Conservation (phyloP, 2,329 filamentous ascomycete species). For the Chaetothyriales sp. region DNA sequence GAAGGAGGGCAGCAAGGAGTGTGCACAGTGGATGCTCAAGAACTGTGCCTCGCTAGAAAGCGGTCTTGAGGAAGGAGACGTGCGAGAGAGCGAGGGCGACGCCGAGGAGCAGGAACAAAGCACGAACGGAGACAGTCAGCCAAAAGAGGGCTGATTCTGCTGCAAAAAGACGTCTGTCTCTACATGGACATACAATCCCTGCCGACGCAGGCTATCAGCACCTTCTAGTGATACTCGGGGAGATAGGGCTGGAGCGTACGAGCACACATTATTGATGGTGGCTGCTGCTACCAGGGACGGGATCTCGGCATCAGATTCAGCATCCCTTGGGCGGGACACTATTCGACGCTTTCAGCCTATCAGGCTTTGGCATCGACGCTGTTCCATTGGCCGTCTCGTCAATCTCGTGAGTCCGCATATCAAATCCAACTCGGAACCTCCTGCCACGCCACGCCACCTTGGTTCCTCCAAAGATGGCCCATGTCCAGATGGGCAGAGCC, state of each 20-base stretch:
- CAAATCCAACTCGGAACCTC: conserved; percentile 63
- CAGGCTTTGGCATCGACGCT: background rate
- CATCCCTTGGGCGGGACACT: background rate
- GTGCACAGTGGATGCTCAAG: conserved; percentile 18
- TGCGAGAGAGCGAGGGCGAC: background rate
- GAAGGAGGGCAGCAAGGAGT: conserved; percentile 9
- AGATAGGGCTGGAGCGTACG: background rate
- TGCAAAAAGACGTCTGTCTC: background rate
- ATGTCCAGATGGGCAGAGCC: conserved; percentile 77
- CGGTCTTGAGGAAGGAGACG: conserved; percentile 5
- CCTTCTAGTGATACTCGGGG: background rate
- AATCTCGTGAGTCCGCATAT: conserved; percentile 63
- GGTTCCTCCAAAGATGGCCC: conserved; percentile 76
- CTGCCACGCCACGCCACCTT: conserved; percentile 79
- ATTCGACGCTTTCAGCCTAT: background rate
- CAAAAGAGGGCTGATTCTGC: background rate
- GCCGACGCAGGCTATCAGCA: background rate
- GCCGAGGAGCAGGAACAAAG: background rate
- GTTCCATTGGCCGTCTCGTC: conserved; percentile 6
- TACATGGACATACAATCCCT: background rate
- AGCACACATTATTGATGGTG: background rate
- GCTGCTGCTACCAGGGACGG: background rate
- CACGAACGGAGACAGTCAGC: background rate
- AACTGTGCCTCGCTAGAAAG: conserved; percentile 15
- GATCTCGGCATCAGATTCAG: background rate